A percentile compares a stretch with the other conserved stretches of the same genome.
Evolutionary conservation across 805 yeast genomes (phyloP).

Genomic region (Sungouiozyma intestinalis): DNA sequence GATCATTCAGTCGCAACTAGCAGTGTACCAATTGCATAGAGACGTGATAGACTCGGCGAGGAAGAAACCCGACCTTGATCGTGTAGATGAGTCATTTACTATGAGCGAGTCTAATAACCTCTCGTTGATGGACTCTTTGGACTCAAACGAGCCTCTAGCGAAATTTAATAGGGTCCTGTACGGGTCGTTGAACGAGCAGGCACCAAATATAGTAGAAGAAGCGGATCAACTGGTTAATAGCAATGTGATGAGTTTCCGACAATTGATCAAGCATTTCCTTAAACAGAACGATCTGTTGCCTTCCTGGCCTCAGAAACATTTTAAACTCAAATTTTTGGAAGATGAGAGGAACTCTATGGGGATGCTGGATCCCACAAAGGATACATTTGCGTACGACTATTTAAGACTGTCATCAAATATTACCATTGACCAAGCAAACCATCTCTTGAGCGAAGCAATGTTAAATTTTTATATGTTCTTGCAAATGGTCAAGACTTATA

Average conservation of each 20-base stretch:
- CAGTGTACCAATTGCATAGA: conserved; percentile 8
- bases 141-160: not conserved
- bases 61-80: not conserved
- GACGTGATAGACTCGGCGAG: not conserved
- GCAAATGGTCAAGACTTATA: conserved; percentile 35
- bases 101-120: not conserved
- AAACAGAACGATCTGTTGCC: conserved; percentile 20
- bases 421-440: conserved; percentile 8
- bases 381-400: conserved; percentile 9
- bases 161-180: not conserved
- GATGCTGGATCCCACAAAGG: conserved; percentile 6
- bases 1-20: conserved; percentile 19
- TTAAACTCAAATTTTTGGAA: not conserved
- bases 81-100: not conserved
- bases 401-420: conserved; percentile 3
- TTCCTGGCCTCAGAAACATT: conserved; percentile 20
- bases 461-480: conserved; percentile 24
- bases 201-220: not conserved
- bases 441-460: conserved; percentile 21
- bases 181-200: not conserved
- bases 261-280: conserved; percentile 7
- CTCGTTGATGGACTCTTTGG: not conserved
- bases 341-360: not conserved
- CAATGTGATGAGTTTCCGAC: not conserved
- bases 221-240: not conserved